These are phyloP conservation scores for Penicillium vulpinum DNA, from an alignment of 2,329 filamentous ascomycete genomes.

Conservation along the genomic window DNA sequence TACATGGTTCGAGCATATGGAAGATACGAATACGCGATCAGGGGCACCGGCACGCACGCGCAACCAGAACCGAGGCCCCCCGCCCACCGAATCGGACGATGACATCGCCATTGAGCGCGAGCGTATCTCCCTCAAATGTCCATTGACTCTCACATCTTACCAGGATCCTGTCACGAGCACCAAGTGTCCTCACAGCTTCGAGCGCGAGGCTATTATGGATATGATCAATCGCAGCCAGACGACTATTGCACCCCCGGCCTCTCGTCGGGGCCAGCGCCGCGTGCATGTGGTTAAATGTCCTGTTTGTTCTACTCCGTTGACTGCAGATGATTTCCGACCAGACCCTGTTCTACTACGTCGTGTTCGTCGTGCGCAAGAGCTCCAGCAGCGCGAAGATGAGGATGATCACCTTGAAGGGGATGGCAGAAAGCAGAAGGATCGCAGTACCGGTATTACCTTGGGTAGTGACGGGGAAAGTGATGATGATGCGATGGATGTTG, in stretches of 20 bases:
- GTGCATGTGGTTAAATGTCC: constrained; percentile 41
- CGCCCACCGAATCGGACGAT: constrained; percentile 41
- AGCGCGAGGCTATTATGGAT: constrained; percentile 46
- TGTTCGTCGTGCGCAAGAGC: constrained; percentile 37
- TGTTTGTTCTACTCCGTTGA: constrained; percentile 43
- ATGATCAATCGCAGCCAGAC: constrained; percentile 43
- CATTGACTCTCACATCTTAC: constrained; percentile 49
- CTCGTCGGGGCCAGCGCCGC: constrained; percentile 19
- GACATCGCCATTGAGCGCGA: constrained; percentile 51
- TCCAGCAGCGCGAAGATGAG: constrained; percentile 28
- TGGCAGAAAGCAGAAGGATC: constrained; percentile 12
- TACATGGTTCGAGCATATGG: constrained; percentile 62
- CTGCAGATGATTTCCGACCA: constrained; percentile 38
- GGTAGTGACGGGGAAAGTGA: constrained; percentile 30
- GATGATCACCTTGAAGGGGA: constrained; percentile 32
- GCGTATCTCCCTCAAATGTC: constrained; percentile 49
- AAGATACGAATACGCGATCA: constrained; percentile 30
- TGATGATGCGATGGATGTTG: constrained; percentile 27
- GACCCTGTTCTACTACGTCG: constrained; percentile 44
- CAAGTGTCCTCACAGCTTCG: constrained; percentile 54
- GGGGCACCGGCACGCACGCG: constrained; percentile 17
- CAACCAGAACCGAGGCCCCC: constrained; percentile 24
- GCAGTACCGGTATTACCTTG: constrained; percentile 31
- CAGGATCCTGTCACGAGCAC: constrained; percentile 49
- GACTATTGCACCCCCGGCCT: constrained; percentile 26